Evolutionary conservation across 2,329 filamentous ascomycete genomes (phyloP).

Genomic region (Colletotrichum cuscutae): DNA sequence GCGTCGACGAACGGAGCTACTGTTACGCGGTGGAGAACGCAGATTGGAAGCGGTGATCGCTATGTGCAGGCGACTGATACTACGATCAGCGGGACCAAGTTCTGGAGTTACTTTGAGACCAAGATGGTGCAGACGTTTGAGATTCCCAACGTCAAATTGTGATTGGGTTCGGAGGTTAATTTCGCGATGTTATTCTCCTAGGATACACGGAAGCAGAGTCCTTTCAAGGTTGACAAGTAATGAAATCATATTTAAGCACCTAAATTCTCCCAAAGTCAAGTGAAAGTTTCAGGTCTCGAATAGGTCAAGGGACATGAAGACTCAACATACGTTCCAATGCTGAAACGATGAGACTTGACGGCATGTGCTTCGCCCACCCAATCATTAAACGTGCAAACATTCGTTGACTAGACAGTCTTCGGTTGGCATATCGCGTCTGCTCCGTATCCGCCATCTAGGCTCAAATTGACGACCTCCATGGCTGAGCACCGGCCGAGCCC

Average conservation of each 20-base stretch:
- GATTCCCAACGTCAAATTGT: constrained; percentile 42
- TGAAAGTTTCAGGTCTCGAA: no score
- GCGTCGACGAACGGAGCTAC: constrained; percentile 43
- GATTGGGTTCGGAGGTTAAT: neutral
- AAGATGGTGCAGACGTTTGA: constrained; percentile 52
- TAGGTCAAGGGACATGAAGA: no score
- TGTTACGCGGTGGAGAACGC: constrained; percentile 50
- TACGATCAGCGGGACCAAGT: constrained; percentile 45
- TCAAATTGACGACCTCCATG: no score
- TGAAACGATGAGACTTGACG: no score
- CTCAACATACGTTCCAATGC: no score
- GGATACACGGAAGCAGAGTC: neutral
- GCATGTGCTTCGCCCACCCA: no score
- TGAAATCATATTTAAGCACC: neutral
- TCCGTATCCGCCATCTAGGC: no score
- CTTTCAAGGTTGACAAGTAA: neutral
- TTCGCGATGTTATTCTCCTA: neutral
- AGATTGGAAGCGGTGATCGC: constrained; percentile 46
- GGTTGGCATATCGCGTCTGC: no score
- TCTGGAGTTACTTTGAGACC: constrained; percentile 48
- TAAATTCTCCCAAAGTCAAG: neutral
- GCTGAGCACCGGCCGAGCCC: no score
- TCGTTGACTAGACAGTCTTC: no score
- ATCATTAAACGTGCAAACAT: no score
- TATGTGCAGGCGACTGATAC: constrained; percentile 47